Conservation (phyloP, 345 rosid species). For the Sonneratia alba region DNA sequence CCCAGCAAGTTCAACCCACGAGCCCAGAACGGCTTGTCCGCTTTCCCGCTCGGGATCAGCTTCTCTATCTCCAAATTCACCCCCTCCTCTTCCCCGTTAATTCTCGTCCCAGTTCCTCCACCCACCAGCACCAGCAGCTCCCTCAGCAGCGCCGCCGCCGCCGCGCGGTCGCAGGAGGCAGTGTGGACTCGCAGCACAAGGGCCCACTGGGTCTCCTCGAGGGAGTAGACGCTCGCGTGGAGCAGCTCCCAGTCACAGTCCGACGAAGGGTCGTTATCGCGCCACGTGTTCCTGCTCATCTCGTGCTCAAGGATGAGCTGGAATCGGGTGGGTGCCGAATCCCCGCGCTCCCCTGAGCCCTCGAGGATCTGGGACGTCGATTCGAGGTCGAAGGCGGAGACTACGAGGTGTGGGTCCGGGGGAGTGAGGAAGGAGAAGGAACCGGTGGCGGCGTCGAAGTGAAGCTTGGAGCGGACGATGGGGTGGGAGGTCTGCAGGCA, state of each 20-base stretch:
- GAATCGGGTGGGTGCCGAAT: slow-evolving; percentile 16
- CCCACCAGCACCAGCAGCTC: slow-evolving; percentile 32
- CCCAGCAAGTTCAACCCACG: slow-evolving; percentile 90
- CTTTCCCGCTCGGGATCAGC: slow-evolving; percentile 58
- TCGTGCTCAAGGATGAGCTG: slow-evolving; percentile 65
- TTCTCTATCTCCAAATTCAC: slow-evolving; percentile 59
- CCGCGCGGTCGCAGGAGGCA: slow-evolving; percentile 56
- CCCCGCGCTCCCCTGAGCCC: slow-evolving; percentile 9
- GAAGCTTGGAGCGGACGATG: slow-evolving; percentile 64
- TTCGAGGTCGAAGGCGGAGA: slow-evolving; percentile 38
- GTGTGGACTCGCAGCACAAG: slow-evolving; percentile 59
- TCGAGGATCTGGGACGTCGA: slow-evolving; percentile 40
- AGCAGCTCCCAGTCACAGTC: slow-evolving; percentile 28
- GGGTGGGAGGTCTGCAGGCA: slow-evolving; percentile 57
- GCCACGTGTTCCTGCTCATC: slow-evolving; percentile 55
- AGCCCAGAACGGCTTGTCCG: slow-evolving; percentile 66
- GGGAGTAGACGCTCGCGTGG: slow-evolving; percentile 39
- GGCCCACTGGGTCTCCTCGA: slow-evolving; percentile 32
- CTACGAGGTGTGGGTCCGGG: slow-evolving; percentile 26
- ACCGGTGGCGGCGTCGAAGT: slow-evolving; percentile 28
- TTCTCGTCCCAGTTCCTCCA: slow-evolving; percentile 11
- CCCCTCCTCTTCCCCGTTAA: slow-evolving; percentile 13
- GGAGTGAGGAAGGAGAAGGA: slow-evolving; percentile 53
- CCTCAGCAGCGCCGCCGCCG: slow-evolving; percentile 49
- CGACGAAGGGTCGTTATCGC: slow-evolving; percentile 14